These are phyloP conservation scores for Stropharia rugosoannulata DNA, from an alignment of 768 basidiomycete genomes.

Conservation along the genomic window DNA sequence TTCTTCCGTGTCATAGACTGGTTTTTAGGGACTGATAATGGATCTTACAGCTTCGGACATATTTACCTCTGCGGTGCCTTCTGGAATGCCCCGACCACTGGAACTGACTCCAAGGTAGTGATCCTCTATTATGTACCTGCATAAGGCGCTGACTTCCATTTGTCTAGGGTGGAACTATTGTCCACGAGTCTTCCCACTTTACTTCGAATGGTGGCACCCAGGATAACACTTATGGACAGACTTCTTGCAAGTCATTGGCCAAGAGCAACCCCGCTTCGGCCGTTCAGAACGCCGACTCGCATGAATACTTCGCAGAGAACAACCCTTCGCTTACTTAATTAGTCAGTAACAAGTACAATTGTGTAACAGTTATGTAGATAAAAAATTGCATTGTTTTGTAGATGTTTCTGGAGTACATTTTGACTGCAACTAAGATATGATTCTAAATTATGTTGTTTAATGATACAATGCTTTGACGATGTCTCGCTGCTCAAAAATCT, in stretches of 20 bases:
- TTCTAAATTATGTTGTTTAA: too few relatives aligned
- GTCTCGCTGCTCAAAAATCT: too few relatives aligned
- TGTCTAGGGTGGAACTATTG: conserved; percentile 30
- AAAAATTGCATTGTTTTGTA: background rate
- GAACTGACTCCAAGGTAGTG: conserved; percentile 43
- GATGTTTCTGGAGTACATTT: too few relatives aligned
- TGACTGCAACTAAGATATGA: too few relatives aligned
- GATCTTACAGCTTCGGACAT: conserved; percentile 29
- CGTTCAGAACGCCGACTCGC: conserved; percentile 41
- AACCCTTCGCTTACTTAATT: conserved; percentile 35
- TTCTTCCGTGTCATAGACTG: too few relatives aligned
- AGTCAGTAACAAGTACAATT: too few relatives aligned
- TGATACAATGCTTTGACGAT: too few relatives aligned
- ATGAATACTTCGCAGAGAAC: conserved; percentile 52
- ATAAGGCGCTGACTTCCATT: background rate
- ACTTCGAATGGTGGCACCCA: conserved; percentile 39
- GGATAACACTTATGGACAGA: conserved; percentile 48
- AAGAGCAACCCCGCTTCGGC: conserved; percentile 36
- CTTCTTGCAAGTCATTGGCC: conserved; percentile 38
- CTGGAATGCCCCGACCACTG: conserved; percentile 43
- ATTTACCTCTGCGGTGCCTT: conserved; percentile 46
- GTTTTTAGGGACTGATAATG: background rate
- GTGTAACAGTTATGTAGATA: background rate
- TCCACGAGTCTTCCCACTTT: conserved; percentile 48
- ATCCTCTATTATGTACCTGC: background rate